These are phyloP conservation scores for Thymus mandschuricus DNA, from an alignment of 257 asterid species.

Conservation along the genomic window DNA sequence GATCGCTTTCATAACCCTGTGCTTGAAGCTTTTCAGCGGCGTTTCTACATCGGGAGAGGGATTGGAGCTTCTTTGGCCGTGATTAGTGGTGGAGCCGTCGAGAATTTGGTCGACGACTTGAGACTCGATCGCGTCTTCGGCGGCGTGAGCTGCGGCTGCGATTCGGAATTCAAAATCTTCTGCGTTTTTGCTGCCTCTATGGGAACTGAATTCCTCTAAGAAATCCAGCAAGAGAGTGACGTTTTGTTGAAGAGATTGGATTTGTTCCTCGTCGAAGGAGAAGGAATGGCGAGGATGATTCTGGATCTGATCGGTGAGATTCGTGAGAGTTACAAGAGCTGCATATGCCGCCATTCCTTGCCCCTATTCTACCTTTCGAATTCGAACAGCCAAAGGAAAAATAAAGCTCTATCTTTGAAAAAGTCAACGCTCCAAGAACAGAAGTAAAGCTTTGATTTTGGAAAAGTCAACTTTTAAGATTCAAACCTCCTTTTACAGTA, in stretches of 20 bases:
- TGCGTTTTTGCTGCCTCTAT: constrained; percentile 10
- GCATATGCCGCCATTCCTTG: constrained; percentile 21
- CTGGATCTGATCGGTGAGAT: constrained; percentile 15
- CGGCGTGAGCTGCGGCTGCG: constrained; percentile 26
- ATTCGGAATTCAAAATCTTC: constrained; percentile 12
- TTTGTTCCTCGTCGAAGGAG: background rate
- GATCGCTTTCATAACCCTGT: background rate
- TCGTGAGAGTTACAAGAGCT: constrained; percentile 16
- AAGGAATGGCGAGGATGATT: background rate
- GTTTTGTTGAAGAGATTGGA: constrained; percentile 3
- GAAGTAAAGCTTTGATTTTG: background rate
- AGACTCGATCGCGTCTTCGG: constrained; percentile 31
- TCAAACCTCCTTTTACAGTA: background rate
- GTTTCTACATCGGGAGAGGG: too few relatives aligned
- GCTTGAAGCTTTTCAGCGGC: background rate
- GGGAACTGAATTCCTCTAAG: background rate
- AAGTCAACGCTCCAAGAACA: background rate
- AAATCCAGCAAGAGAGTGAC: constrained; percentile 20
- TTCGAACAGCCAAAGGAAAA: too few relatives aligned
- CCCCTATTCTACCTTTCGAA: background rate
- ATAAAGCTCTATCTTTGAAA: too few relatives aligned
- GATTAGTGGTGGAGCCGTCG: background rate
- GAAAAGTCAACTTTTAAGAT: background rate
- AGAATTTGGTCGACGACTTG: constrained; percentile 7
- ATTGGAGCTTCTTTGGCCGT: background rate